phyloP scores from a whole-genome alignment of 768 basidiomycete species.

The Russula vinacea region DNA sequence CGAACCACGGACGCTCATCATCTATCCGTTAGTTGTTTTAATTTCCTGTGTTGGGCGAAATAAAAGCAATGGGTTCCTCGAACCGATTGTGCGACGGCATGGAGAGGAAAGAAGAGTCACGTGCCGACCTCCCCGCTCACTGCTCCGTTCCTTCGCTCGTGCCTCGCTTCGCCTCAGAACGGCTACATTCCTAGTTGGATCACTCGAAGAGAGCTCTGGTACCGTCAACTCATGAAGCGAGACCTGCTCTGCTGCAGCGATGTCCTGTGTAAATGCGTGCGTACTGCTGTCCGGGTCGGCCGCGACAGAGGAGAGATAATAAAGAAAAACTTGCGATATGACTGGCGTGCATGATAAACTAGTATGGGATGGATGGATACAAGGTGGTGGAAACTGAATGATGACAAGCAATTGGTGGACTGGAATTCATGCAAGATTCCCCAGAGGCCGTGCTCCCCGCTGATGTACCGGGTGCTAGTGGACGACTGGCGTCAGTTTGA shows the following conservation, averaged over 20 bases:
- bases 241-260: conserved; percentile 24
- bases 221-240: conserved; percentile 15
- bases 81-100: no score
- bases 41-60: no score
- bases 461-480: no score
- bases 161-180: no score
- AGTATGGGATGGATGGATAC: background rate
- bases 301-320: no score
- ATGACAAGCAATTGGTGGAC: background rate
- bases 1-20: no score
- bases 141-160: no score
- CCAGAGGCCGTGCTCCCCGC: background rate
- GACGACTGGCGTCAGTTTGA: no score
- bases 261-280: conserved; percentile 9
- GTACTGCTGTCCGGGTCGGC: background rate
- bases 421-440: conserved; percentile 13
- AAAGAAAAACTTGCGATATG: conserved; percentile 14
- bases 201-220: conserved; percentile 24
- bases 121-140: no score
- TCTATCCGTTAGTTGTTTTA: no score
- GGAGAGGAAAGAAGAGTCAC: no score
- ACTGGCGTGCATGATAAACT: conserved; percentile 14
- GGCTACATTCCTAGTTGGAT: conserved; percentile 9
- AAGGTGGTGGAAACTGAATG: background rate
- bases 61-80: no score